Conservation (phyloP, 352 stramenopile genomes). For the Phytophthora ohioensis region DNA sequence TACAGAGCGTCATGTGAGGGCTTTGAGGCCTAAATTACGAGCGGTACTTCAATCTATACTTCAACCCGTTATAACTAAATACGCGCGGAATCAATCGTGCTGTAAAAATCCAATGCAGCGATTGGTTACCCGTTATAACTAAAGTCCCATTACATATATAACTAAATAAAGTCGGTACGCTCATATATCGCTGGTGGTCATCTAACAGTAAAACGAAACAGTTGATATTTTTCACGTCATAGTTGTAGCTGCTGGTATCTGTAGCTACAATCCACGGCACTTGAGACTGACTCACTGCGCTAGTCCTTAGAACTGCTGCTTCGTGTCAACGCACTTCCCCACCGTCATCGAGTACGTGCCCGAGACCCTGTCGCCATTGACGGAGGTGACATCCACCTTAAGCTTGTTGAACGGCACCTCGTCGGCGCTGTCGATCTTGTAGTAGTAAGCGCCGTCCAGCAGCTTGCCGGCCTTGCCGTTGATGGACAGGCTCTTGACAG, state of each 20-base stretch:
- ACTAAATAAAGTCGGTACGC: too few relatives aligned
- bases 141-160: too few relatives aligned
- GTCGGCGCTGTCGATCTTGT: conserved; percentile 31
- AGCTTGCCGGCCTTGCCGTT: conserved; percentile 33
- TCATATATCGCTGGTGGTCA: background rate
- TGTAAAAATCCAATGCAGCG: too few relatives aligned
- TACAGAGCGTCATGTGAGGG: too few relatives aligned
- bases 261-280: conserved; percentile 2
- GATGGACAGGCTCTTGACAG: conserved; percentile 33
- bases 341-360: conserved; percentile 36
- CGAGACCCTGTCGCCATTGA: conserved; percentile 26
- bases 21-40: too few relatives aligned
- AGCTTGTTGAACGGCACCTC: conserved; percentile 34
- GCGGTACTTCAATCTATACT: too few relatives aligned
- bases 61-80: too few relatives aligned
- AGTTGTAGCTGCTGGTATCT: background rate
- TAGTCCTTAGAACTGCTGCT: conserved; percentile 32
- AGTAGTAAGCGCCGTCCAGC: conserved; percentile 36
- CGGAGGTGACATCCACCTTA: conserved; percentile 31
- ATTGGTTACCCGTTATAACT: too few relatives aligned
- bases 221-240: conserved; percentile 31
- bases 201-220: conserved; percentile 35
- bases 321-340: conserved; percentile 29
- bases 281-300: background rate
- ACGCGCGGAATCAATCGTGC: too few relatives aligned